These are phyloP conservation scores for Ramalina peruviana DNA, from an alignment of 495 filamentous ascomycete genomes.

Conservation along the genomic window DNA sequence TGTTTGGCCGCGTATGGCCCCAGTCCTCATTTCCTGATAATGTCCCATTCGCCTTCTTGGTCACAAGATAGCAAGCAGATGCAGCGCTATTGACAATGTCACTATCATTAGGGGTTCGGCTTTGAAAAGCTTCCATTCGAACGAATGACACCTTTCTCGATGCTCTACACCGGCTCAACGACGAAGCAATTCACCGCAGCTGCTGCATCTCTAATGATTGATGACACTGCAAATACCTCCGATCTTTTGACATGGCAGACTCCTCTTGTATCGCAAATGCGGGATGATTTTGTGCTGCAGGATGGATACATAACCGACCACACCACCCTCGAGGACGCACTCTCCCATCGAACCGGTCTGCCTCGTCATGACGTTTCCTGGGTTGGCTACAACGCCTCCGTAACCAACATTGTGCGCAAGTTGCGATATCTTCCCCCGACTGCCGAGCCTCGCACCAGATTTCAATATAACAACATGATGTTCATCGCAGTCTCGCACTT, in stretches of 20 bases:
- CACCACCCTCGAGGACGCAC: constrained; percentile 36
- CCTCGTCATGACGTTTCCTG: constrained; percentile 29
- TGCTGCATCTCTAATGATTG: constrained; percentile 31
- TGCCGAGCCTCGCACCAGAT: constrained; percentile 25
- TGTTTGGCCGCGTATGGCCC: constrained; percentile 29
- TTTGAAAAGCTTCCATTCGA: constrained; percentile 24
- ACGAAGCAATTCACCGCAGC: constrained; percentile 45
- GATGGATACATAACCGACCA: constrained; percentile 30
- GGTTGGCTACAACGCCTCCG: constrained; percentile 11
- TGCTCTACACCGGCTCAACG: constrained; percentile 33
- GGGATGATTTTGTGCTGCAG: constrained; percentile 38
- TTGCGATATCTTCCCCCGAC: constrained; percentile 31
- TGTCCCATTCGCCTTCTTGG: neutral
- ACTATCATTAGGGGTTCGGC: constrained; percentile 35
- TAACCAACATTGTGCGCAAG: constrained; percentile 22
- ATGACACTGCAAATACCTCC: constrained; percentile 19
- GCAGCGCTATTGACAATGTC: constrained; percentile 4
- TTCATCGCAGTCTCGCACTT: constrained; percentile 30
- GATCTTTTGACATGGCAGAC: constrained; percentile 34
- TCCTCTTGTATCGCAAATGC: constrained; percentile 33
- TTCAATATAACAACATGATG: constrained; percentile 41
- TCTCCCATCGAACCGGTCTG: constrained; percentile 37
- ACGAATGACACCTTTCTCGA: constrained; percentile 30
- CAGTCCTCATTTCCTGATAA: neutral
- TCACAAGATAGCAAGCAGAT: neutral